Base-by-base conservation (phyloP, 352 stramenopile genomes). In the Hyaloperonospora arabidopsidis region DNA sequence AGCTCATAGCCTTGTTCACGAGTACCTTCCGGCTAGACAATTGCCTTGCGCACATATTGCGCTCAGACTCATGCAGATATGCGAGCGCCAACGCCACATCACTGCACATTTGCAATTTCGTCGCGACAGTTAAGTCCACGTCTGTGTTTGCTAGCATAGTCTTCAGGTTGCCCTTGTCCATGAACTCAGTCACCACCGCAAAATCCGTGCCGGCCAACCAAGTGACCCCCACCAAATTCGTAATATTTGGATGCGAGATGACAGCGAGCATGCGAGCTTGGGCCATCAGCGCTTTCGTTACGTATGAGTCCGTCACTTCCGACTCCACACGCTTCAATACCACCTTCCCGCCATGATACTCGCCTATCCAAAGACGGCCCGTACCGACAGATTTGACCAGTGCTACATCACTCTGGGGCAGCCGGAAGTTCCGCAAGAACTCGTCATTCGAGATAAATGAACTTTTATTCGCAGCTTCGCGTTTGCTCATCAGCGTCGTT, bases 201-300 rank as follows among this genome's bases (percentile, higher is more conserved):
- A 89, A 89, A 59, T 92, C 81, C n/a, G 77, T 87, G 13, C 79
- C 79, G 21, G 74, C 71, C 22, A 92, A 47, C 76, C 73, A 89
- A 12, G 76, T 83, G 7, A 89, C 75, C 10, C 81, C 81, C 17
- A 86, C 54, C 14, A 89, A 52, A 19, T 51, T 75, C 18, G 86
- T 78, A 45, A 92, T 73, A 43, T 86, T 89, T 10, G 72, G 68
- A 28, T 92, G 81, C 18, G 61, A 68, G 23, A 89, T 62, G 7
- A 64, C 65, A 28, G 73, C 68, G 5, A 89, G 57, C 25, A 62
- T 64, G 32, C 68, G 64, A 2, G 74, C 65, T 41, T 90, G 76
- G 2, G 67, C 68, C 59, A 83, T 86, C 12, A 88, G 51, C n/a
- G 64, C 67, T 57, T 88, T 84, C 1, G 75, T 84, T 29, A 76